A percentile compares a stretch with the other conserved stretches of the same genome.
Evolutionary conservation across 768 basidiomycete species (phyloP).

Genomic region (Podaxis sp.): DNA sequence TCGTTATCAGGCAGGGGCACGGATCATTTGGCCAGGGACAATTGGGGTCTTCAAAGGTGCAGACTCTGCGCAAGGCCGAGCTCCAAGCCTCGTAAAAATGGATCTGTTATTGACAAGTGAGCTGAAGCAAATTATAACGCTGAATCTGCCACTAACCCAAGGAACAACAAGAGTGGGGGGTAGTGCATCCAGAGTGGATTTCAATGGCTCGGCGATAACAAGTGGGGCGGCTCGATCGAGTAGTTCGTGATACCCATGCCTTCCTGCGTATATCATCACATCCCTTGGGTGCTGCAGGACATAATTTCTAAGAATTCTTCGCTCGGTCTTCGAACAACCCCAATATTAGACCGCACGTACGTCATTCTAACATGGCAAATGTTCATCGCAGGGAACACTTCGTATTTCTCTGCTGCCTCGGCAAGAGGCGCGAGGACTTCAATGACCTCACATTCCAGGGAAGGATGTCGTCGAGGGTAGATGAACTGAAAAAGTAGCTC

Average conservation of each 20-base stretch:
- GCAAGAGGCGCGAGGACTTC: conserved; percentile 21
- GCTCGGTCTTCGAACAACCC: not conserved
- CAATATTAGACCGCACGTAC: conserved; percentile 16
- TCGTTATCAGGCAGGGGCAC: conserved; percentile 1
- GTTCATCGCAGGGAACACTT: conserved; percentile 27
- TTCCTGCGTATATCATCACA: conserved; percentile 23
- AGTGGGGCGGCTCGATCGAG: conserved; percentile 22
- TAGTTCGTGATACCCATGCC: conserved; percentile 22
- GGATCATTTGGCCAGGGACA: conserved; percentile 6
- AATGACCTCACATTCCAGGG: conserved; percentile 21
- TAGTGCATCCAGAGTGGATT: conserved; percentile 16
- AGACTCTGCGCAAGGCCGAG: conserved; percentile 2
- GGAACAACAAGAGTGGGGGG: conserved; percentile 18
- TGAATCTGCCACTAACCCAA: conserved; percentile 14
- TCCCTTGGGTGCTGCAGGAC: conserved; percentile 20
- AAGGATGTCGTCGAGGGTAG: conserved; percentile 25
- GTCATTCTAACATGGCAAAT: conserved; percentile 24
- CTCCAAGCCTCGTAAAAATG: conserved; percentile 5
- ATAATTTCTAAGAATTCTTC: conserved; percentile 14
- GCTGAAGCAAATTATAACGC: not conserved
- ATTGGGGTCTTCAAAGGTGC: not conserved
- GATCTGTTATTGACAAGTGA: not conserved
- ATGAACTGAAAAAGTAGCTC: conserved; percentile 30
- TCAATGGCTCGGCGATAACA: conserved; percentile 16
- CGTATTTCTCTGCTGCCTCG: conserved; percentile 30